Percentiles rank a stretch among this genome's conserved stretches.
Conservation (phyloP, 257 asterid species). For the Capsicum rhomboideum region DNA sequence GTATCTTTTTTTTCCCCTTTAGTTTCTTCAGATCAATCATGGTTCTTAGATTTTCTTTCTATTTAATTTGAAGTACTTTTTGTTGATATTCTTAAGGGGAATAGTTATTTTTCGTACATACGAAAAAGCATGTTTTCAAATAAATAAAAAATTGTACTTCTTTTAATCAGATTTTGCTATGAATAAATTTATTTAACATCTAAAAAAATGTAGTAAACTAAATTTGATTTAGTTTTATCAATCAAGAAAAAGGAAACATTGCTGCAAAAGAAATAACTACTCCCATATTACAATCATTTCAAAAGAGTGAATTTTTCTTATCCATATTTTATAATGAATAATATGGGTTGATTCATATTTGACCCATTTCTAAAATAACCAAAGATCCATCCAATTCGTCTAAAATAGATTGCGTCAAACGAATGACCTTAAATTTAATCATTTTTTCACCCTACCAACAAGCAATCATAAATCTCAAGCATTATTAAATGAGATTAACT, state of each 20-base stretch:
- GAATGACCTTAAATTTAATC: background rate
- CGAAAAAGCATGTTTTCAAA: background rate
- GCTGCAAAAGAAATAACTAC: no score
- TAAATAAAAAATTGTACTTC: background rate
- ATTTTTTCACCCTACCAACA: background rate
- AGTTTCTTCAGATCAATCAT: background rate
- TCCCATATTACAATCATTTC: no score
- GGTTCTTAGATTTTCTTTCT: background rate
- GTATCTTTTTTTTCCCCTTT: background rate
- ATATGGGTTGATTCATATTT: background rate
- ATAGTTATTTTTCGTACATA: background rate
- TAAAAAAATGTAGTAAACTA: background rate
- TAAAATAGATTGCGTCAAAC: background rate
- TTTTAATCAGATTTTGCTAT: background rate
- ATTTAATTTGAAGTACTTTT: background rate
- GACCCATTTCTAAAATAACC: background rate
- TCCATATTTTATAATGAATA: background rate
- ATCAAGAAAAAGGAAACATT: no score
- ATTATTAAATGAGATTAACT: no score
- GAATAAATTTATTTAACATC: background rate
- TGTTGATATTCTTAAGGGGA: background rate
- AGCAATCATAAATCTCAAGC: background rate
- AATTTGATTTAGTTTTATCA: no score
- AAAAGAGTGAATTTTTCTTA: no score
- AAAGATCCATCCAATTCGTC: background rate